Evolutionary conservation across 2,329 filamentous ascomycete species (phyloP), one percentile per base, ranked within the genome.

Genomic region (Aureobasidium sp.): DNA sequence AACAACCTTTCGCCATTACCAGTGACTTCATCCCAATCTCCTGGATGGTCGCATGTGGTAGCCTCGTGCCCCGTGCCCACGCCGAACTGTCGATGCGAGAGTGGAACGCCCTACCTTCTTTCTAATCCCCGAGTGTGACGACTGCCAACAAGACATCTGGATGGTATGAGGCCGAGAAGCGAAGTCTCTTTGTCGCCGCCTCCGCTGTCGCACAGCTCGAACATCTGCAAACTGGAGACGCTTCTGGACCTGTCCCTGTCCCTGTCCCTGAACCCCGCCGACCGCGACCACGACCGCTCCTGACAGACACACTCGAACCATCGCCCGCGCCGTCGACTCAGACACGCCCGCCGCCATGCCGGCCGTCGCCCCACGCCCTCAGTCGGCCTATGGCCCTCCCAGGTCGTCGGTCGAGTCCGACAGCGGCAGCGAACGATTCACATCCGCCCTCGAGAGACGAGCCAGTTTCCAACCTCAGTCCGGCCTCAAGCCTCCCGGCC

Each of bases 391-490:
- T 34, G 57, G 57, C 39, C 44, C 57, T 27, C 57, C 45, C 36
- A 39, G 57, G 36, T 51, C 44, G 36, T 60, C 57, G 39, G 57
- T 41, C 45, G 57, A 60, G 25, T 60, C 57, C 17, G 57, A 60
- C 45, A 60, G 57, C 36, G 57, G 57, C 57, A 60, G 57, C 45
- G 57, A 60, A 34, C 45, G 57, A 20, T 60, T 60, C 25, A 60
- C 57, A 42, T 51, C 57, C 25, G 57, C 57, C 37, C 57, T 60
- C 17, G 57, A 60, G 34, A 31, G 60, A 49, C 42, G 42, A 41
- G 48, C 41, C 41, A 62, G 49, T 27, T 51, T 47, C 20, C 45
- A 61, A 37, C 59, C 59, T 2, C 57, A 49, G 20, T 45, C 49
- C 37, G 25, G 29, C 3, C 58, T 55, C 25, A 64, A 44, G 25